Evolutionary conservation across 2,329 filamentous ascomycete species (phyloP), one percentile per base, ranked within the genome.

Genomic region (Aphanocladium album): DNA sequence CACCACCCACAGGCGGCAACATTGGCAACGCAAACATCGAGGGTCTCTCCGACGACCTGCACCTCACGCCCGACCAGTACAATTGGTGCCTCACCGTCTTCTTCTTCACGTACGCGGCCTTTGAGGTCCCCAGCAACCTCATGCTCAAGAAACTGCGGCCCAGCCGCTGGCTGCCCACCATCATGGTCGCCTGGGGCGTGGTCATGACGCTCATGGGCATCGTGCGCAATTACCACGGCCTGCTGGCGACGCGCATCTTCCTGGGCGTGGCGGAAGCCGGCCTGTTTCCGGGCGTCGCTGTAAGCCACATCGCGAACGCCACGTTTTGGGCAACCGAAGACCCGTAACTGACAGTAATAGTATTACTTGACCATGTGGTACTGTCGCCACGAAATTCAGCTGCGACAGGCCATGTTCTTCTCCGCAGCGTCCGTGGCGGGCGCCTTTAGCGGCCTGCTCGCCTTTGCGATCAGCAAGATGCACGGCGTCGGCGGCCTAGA

Each of bases 291-390:
- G 87, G 86, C 1, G 82, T 89, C 69, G 65, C 80, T 72, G 60
- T 65, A 62, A 54, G 61, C 59, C 33, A 12, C 12, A 2, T 17
- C 51, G 19, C 12, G 27, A 7, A 9, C 39, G 12, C 35, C 25
- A 35, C 19, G 45, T 23, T 39, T 58, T 63, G 16, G 9, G 35
- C n/a, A 12, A 63, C 76, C 7, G 14, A n/a, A 5, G 5, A 39
- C 14, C 16, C 23, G 2, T 43, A 41, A 35, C 35, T 51, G 7
- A 52, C 25, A 25, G n/a, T 35, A 4, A 47, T 74, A 85, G 75
- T 73, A 85, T 76, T 91, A 91, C 68, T 79, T 93, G 0, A 88
- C 85, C 0, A 91, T 88, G 69, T 93, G 89, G 89, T 95, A 93
- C 69, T 89, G 84, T 70, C 80, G 89, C 9, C 83, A 81, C 1